Percentiles rank a stretch among this genome's conserved stretches.
Evolutionary conservation across 2,329 filamentous ascomycete genomes (phyloP).

Genomic region (Mariannaea sp.): DNA sequence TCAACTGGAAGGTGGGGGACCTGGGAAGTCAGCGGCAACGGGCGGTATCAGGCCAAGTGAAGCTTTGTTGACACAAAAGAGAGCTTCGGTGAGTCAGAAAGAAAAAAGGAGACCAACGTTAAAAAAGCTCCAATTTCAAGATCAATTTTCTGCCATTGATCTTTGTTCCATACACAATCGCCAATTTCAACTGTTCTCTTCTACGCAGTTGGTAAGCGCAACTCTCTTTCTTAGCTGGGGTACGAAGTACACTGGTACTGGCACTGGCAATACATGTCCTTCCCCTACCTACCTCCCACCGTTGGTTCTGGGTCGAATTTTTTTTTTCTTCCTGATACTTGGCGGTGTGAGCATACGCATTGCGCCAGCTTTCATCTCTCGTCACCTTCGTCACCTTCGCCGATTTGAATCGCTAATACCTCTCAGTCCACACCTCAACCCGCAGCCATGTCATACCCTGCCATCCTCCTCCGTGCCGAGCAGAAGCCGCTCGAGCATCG

Average conservation of each 20-base stretch:
- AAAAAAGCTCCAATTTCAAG: not conserved
- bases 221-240: no score
- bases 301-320: not conserved
- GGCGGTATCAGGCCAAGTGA: conserved; percentile 28
- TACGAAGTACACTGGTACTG: no score
- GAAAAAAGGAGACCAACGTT: not conserved
- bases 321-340: conserved; percentile 2
- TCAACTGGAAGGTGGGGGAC: conserved; percentile 8
- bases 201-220: not conserved
- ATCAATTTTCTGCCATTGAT: not conserved
- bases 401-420: conserved; percentile 15
- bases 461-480: conserved; percentile 61
- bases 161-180: not conserved
- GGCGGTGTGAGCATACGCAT: not conserved
- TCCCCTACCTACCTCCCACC: not conserved
- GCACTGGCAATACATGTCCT: no score
- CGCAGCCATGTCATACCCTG: conserved; percentile 38
- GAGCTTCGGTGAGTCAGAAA: conserved; percentile 33
- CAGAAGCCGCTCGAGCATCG: conserved; percentile 56
- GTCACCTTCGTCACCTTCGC: not conserved
- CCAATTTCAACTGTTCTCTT: not conserved
- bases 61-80: conserved; percentile 21
- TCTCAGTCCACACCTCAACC: not conserved
- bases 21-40: conserved; percentile 24
- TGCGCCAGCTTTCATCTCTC: not conserved